phyloP scores from a whole-genome alignment of 345 rosid genomes.

The Rhizophora mangle region DNA sequence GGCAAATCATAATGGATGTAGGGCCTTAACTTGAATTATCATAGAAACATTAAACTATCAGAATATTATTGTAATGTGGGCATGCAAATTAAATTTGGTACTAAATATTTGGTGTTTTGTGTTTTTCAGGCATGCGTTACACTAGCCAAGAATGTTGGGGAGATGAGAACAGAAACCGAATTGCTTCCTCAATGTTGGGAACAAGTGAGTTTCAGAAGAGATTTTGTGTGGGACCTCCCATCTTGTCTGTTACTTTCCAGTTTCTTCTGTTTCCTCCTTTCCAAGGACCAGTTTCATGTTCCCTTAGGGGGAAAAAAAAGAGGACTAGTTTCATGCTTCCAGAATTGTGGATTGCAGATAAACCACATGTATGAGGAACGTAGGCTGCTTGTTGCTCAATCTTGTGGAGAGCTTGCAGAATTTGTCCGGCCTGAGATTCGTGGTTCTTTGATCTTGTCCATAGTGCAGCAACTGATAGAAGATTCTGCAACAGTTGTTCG shows the following conservation, averaged over 20 bases:
- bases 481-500: slow-evolving; percentile 93
- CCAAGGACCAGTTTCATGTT: not conserved
- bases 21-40: slow-evolving; percentile 21
- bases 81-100: slow-evolving; percentile 22
- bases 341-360: slow-evolving; percentile 51
- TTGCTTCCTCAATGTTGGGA: slow-evolving; percentile 99
- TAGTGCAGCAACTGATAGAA: slow-evolving; percentile 85
- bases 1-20: slow-evolving; percentile 94
- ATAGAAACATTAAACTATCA: slow-evolving; percentile 18
- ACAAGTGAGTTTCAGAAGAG: slow-evolving; percentile 56
- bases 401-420: slow-evolving; percentile 96
- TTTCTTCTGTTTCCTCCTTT: slow-evolving; percentile 2
- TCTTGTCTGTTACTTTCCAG: slow-evolving; percentile 12
- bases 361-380: slow-evolving; percentile 97
- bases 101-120: slow-evolving; percentile 18
- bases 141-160: slow-evolving; percentile 93
- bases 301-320: too few species aligned
- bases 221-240: slow-evolving; percentile 19
- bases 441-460: slow-evolving; percentile 93
- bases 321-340: slow-evolving; percentile 21
- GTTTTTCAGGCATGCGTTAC: slow-evolving; percentile 81
- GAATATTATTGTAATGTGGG: slow-evolving; percentile 7
- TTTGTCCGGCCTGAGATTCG: slow-evolving; percentile 93
- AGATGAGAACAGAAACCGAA: slow-evolving; percentile 97
- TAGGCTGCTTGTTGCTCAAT: slow-evolving; percentile 94